Conservation (phyloP, 129 eudicot genomes). For the Artemisia annua region DNA sequence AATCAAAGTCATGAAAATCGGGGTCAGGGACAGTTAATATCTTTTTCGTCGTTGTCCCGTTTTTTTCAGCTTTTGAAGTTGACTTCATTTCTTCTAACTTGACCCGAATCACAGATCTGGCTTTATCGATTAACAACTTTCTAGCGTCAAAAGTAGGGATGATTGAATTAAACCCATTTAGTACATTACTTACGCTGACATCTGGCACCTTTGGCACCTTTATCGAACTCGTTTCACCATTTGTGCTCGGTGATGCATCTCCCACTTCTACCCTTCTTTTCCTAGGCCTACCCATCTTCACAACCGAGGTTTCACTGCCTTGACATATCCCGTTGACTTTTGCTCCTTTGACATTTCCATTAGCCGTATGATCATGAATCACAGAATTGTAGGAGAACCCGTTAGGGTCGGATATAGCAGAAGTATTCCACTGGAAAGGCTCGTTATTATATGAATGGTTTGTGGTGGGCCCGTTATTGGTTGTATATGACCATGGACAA, state of each 20-base stretch:
- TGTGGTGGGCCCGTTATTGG: slow-evolving; percentile 57
- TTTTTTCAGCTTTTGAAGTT: slow-evolving; percentile 51
- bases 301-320: too few relatives aligned
- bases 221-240: slow-evolving; percentile 39
- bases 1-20: slow-evolving; percentile 90
- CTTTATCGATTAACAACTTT: slow-evolving; percentile 68
- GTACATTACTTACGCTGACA: slow-evolving; percentile 20
- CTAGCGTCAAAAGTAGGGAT: slow-evolving; percentile 55
- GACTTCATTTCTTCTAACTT: slow-evolving; percentile 70
- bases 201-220: slow-evolving; percentile 43
- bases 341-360: slow-evolving; percentile 39
- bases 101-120: slow-evolving; percentile 58
- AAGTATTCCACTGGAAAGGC: slow-evolving; percentile 68
- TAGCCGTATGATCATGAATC: slow-evolving; percentile 34
- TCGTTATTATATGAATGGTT: slow-evolving; percentile 54
- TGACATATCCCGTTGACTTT: slow-evolving; percentile 46
- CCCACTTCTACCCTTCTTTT: slow-evolving; percentile 57
- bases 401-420: slow-evolving; percentile 52
- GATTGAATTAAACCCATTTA: slow-evolving; percentile 37
- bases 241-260: slow-evolving; percentile 30
- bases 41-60: slow-evolving; percentile 15
- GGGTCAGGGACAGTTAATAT: slow-evolving; percentile 82
- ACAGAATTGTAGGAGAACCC: slow-evolving; percentile 45
- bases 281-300: slow-evolving; percentile 56
- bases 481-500: slow-evolving; percentile 55